These are phyloP conservation scores for Zygosaccharomyces sapae DNA, from an alignment of 1,139 yeast species.

Conservation along the genomic window DNA sequence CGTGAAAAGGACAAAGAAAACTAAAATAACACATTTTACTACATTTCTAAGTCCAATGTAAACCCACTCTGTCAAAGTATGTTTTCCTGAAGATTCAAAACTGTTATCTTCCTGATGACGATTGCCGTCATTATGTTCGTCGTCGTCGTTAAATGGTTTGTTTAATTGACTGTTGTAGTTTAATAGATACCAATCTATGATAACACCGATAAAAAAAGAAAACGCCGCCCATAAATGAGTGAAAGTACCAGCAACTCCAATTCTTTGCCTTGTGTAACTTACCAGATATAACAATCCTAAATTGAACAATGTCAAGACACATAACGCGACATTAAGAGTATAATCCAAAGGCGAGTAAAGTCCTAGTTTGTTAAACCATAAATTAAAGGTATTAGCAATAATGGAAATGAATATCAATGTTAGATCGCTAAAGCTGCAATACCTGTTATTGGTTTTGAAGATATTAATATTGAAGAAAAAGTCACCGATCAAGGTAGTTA, in stretches of 20 bases:
- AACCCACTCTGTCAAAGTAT: conserved; percentile 53
- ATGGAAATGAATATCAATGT: conserved; percentile 29
- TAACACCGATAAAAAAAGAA: conserved; percentile 32
- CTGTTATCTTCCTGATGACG: conserved; percentile 51
- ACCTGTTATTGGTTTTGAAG: conserved; percentile 24
- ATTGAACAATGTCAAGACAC: conserved; percentile 27
- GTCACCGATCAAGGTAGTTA: conserved; percentile 29
- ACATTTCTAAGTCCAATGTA: conserved; percentile 46
- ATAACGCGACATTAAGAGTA: conserved; percentile 25
- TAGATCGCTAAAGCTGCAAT: conserved; percentile 29
- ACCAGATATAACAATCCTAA: conserved; percentile 20
- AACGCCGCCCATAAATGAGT: conserved; percentile 56
- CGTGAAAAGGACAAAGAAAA: conserved; percentile 47
- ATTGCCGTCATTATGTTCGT: conserved; percentile 44
- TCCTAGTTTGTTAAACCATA: conserved; percentile 33
- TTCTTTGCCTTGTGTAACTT: conserved; percentile 42
- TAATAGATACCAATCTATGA: conserved; percentile 28
- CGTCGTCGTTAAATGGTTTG: conserved; percentile 48
- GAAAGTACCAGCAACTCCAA: conserved; percentile 49
- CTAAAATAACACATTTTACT: conserved; percentile 42
- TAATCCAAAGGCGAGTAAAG: conserved; percentile 30
- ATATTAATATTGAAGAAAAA: conserved; percentile 30
- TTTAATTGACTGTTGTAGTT: conserved; percentile 41
- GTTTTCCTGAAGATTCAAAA: conserved; percentile 49
- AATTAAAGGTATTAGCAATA: conserved; percentile 29